Percentiles rank a stretch among this genome's conserved stretches.
Evolutionary conservation across 805 yeast species (phyloP).

Genomic region (Saturnispora dispora): DNA sequence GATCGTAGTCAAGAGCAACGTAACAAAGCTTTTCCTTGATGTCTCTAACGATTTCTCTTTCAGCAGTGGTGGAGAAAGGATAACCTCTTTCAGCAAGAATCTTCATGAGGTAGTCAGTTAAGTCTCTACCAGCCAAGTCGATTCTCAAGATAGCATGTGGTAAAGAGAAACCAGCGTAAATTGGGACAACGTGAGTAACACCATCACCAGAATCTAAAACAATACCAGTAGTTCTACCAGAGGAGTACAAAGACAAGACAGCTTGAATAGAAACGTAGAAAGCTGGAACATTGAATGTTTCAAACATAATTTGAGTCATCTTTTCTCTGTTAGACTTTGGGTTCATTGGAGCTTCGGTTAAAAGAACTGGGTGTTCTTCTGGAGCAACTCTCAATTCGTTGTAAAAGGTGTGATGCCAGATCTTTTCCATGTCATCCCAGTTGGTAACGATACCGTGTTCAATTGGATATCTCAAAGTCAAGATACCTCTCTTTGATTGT

Average conservation of each 20-base stretch:
- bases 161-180: conserved; percentile 98
- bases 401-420: conserved; percentile 99
- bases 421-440: conserved; percentile 99
- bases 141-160: conserved; percentile 98
- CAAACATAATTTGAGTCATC: conserved; percentile 99
- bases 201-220: conserved; percentile 98
- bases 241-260: conserved; percentile 31
- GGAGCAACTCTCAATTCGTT: conserved; percentile 99
- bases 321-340: conserved; percentile 99
- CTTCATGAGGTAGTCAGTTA: conserved; percentile 98
- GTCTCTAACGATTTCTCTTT: conserved; percentile 90
- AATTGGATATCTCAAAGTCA: conserved; percentile 96
- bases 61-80: conserved; percentile 98
- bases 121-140: conserved; percentile 99
- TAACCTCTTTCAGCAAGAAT: conserved; percentile 97
- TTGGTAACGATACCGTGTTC: conserved; percentile 99
- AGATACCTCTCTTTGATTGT: conserved; percentile 99
- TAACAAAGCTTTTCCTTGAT: conserved; percentile 98
- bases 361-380: conserved; percentile 98
- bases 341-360: conserved; percentile 99
- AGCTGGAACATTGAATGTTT: conserved; percentile 99
- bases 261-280: conserved; percentile 97
- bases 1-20: conserved; percentile 98
- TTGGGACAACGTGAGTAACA: conserved; percentile 99
- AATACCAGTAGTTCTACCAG: conserved; percentile 98